These are phyloP conservation scores for Trichoderma gracile DNA, from an alignment of 2,329 filamentous ascomycete species.

Conservation along the genomic window DNA sequence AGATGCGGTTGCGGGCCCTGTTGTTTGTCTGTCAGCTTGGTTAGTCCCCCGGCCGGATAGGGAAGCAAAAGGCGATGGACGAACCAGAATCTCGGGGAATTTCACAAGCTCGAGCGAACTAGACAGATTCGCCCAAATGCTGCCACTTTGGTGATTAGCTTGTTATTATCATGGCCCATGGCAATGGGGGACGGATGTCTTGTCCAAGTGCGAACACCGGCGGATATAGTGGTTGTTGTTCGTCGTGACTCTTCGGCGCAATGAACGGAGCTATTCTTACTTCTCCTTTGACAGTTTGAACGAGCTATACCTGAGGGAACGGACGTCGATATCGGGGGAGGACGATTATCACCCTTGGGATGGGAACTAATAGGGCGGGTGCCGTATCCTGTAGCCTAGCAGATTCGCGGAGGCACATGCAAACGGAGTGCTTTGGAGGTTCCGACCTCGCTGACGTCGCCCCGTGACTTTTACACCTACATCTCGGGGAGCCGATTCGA, in stretches of 20 bases:
- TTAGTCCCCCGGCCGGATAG: not conserved
- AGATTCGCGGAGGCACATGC: not conserved
- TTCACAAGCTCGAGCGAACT: no score
- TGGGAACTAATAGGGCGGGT: not conserved
- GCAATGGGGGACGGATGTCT: no score
- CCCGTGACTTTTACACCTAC: not conserved
- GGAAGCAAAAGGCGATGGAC: constrained; percentile 20
- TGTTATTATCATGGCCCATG: no score
- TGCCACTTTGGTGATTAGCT: no score
- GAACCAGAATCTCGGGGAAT: not conserved
- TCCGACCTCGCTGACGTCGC: constrained; percentile 7
- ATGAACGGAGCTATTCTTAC: not conserved
- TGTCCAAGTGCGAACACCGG: no score
- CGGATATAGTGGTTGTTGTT: no score
- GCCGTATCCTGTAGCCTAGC: constrained; percentile 4
- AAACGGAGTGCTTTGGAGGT: not conserved
- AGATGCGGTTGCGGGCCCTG: constrained; percentile 5
- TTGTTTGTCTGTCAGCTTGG: not conserved
- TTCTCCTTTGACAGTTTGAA: not conserved
- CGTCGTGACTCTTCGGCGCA: not conserved
- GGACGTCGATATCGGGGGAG: not conserved
- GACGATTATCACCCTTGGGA: not conserved
- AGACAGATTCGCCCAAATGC: no score
- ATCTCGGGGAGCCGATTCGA: not conserved
- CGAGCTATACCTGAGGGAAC: not conserved